Evolutionary conservation across 192 early-diverging fungal species (phyloP), one percentile per base, ranked within the genome.

Genomic region (Coemansia biformis): DNA sequence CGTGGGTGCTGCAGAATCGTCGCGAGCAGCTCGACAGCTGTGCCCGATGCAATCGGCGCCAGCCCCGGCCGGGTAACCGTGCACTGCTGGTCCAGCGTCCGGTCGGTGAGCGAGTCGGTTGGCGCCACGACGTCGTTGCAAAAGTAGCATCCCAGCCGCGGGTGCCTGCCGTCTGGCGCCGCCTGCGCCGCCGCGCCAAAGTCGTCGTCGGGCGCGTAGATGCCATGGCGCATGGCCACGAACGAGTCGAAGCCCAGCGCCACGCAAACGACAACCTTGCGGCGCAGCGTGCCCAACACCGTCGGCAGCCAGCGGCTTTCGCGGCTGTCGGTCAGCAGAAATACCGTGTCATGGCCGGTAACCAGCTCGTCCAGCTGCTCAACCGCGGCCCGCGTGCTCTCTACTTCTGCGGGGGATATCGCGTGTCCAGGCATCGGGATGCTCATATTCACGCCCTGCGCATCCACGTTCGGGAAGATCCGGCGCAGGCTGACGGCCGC

Each of bases 51-150:
- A 38, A 96, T 78, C 5, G 88, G 84, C 9, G 93, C 85, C n/a
- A 99, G 59, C 4, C 96, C 96, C 4, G 96, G 96, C 15, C 96
- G 79, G 2, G 96, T 94, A 5, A 99, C 96, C 0, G 96, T 99
- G 62, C 96, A 99, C 79, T 94, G 91, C 59, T 99, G 96, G 61
- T 99, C 96, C 38, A 99, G 73, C 0, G 93, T 93, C 29, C 96
- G 79, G 66, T 95, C 91, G 10, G 81, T 85, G 5, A 96, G 76
- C 14, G 96, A 96, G 71, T 98, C 93, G 0, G 83, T 79, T 2
- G 96, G 93, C n/a, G 90, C 92, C 14, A 99, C 92, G 46, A 99
- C 83, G 53, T 99, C 96, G 63, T 93, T 95, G 77, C 96, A 99
- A 51, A 90, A 99, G 57, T 99, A 99, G 54, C 96, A 99, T 9